Conservation (phyloP, 768 basidiomycete species). For the Lentinula detonsa region DNA sequence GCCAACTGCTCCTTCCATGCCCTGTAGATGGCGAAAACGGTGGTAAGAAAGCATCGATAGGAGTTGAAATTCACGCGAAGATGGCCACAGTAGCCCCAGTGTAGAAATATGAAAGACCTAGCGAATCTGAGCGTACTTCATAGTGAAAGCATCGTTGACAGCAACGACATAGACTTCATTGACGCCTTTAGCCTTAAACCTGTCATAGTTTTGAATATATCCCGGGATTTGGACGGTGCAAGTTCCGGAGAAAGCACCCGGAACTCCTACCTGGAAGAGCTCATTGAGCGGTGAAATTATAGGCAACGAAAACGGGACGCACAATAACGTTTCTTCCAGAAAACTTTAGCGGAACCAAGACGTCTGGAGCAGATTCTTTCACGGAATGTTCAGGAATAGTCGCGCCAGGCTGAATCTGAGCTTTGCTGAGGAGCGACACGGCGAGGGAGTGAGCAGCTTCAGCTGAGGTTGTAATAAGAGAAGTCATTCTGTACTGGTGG, state of each 20-base stretch:
- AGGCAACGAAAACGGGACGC: slow-evolving; percentile 14
- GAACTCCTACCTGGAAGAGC: slow-evolving; percentile 56
- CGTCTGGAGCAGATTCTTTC: slow-evolving; percentile 53
- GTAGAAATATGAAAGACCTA: neutral
- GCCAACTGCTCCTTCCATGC: slow-evolving; percentile 66
- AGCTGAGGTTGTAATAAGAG: slow-evolving; percentile 38
- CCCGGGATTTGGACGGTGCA: slow-evolving; percentile 3
- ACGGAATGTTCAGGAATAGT: slow-evolving; percentile 44
- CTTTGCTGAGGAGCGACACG: slow-evolving; percentile 39
- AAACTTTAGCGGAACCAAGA: slow-evolving; percentile 35
- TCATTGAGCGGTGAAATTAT: neutral
- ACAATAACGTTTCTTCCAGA: slow-evolving; percentile 63
- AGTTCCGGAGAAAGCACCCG: slow-evolving; percentile 66
- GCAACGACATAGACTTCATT: slow-evolving; percentile 46
- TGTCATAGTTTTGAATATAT: slow-evolving; percentile 24
- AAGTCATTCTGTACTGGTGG: slow-evolving; percentile 31
- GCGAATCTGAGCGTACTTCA: slow-evolving; percentile 13
- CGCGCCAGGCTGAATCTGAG: slow-evolving; percentile 42
- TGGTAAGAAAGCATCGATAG: neutral
- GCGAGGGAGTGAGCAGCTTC: slow-evolving; percentile 50
- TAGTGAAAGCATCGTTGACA: slow-evolving; percentile 56
- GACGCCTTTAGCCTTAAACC: slow-evolving; percentile 52
- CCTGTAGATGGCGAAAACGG: slow-evolving; percentile 21
- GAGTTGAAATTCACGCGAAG: neutral
- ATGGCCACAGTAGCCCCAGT: no score